phyloP scores from a whole-genome alignment of 2,329 filamentous ascomycete species.

The Aspergillus clavatus region DNA sequence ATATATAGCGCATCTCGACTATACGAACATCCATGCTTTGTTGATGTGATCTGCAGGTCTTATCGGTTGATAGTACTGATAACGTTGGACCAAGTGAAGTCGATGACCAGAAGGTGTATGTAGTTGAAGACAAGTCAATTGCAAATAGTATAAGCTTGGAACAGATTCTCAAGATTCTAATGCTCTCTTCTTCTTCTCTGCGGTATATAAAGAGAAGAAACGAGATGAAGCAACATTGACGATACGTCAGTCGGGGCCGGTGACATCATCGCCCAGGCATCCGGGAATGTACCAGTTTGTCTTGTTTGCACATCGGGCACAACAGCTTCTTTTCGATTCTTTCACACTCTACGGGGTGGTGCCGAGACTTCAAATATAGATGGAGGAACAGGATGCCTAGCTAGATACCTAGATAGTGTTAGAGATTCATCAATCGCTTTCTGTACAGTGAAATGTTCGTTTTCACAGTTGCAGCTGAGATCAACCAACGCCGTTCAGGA shows the following conservation, averaged over 20 bases:
- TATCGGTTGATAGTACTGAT: not conserved
- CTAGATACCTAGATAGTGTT: too few relatives aligned
- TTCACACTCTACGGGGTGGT: too few relatives aligned
- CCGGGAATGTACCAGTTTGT: not conserved
- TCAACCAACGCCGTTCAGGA: not conserved
- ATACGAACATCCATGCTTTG: slow-evolving; percentile 21
- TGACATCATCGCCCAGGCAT: not conserved
- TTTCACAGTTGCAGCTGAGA: too few relatives aligned
- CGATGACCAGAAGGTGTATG: not conserved
- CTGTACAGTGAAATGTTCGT: too few relatives aligned
- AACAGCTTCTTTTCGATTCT: not conserved
- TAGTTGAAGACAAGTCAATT: not conserved
- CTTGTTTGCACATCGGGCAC: not conserved
- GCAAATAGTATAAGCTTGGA: not conserved
- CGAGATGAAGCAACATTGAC: not conserved
- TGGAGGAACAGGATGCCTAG: not conserved
- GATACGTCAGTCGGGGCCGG: not conserved
- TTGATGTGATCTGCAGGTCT: not conserved
- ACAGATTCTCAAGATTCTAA: too few relatives aligned
- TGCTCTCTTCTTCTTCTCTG: too few relatives aligned
- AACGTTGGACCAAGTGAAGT: not conserved
- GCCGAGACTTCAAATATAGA: not conserved
- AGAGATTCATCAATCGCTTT: too few relatives aligned
- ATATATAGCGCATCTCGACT: not conserved
- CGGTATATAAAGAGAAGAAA: not conserved